phyloP scores from a whole-genome alignment of 768 basidiomycete species.

The Amanita subjunquillea region DNA sequence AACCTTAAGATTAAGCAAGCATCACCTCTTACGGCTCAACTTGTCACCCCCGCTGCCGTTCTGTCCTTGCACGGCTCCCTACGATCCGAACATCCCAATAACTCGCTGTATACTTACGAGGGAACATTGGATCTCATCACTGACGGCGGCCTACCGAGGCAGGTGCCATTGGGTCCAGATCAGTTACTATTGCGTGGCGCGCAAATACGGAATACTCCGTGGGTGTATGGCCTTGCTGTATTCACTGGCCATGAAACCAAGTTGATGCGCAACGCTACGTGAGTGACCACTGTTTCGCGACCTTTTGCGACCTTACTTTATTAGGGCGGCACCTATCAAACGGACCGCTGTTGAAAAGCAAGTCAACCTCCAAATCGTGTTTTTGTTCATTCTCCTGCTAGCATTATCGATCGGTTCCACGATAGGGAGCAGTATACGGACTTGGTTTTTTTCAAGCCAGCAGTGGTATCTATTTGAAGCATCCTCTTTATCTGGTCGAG shows the following conservation, averaged over 20 bases:
- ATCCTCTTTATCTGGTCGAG: constrained; percentile 49
- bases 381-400: constrained; percentile 82
- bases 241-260: constrained; percentile 99
- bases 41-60: constrained; percentile 73
- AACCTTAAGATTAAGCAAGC: constrained; percentile 99
- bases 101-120: constrained; percentile 95
- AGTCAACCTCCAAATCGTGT: constrained; percentile 94
- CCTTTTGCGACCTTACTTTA: not conserved
- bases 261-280: constrained; percentile 97
- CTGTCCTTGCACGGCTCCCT: constrained; percentile 69
- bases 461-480: constrained; percentile 87
- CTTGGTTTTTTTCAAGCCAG: constrained; percentile 78
- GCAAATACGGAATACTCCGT: constrained; percentile 91
- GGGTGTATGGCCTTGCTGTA: constrained; percentile 90
- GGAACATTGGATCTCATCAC: constrained; percentile 60
- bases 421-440: constrained; percentile 83
- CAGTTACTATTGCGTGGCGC: constrained; percentile 92
- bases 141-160: constrained; percentile 50
- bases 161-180: constrained; percentile 89
- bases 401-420: constrained; percentile 86
- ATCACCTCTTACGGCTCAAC: constrained; percentile 63
- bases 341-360: constrained; percentile 91
- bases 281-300: constrained; percentile 20
- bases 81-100: constrained; percentile 95
- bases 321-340: constrained; percentile 87